phyloP scores from a whole-genome alignment of 371 early-diverging fungal species.

The Actinomortierella wolfii region DNA sequence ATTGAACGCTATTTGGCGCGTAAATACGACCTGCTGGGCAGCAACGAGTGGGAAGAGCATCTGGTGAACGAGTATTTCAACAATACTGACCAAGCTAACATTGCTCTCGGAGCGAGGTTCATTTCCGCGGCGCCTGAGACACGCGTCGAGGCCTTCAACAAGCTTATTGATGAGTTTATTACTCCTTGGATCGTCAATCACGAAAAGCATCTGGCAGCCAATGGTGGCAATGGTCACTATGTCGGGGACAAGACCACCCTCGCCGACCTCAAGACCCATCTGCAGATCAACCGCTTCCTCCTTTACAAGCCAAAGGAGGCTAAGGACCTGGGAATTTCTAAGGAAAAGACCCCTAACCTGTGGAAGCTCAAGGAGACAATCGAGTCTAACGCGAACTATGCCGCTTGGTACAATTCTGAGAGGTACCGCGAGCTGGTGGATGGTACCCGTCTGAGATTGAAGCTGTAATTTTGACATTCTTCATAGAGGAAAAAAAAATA shows the following conservation, averaged over 20 bases:
- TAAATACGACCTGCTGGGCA: conserved; percentile 36
- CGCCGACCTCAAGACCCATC: conserved; percentile 30
- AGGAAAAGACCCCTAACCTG: conserved; percentile 23
- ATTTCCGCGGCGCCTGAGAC: conserved; percentile 14
- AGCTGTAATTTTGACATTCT: too few relatives aligned
- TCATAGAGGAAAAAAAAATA: too few relatives aligned
- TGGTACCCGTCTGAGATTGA: too few relatives aligned
- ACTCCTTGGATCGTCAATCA: conserved; percentile 18
- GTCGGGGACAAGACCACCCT: conserved; percentile 11
- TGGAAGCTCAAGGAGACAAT: conserved; percentile 39
- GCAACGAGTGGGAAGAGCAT: conserved; percentile 24
- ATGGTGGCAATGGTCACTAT: conserved; percentile 35
- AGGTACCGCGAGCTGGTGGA: conserved; percentile 18
- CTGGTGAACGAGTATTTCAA: conserved; percentile 23
- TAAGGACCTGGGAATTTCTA: conserved; percentile 17
- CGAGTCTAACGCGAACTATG: conserved; percentile 9
- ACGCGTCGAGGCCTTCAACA: conserved; percentile 19
- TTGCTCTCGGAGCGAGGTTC: conserved; percentile 8
- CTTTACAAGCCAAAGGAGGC: conserved; percentile 18
- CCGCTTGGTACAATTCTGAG: conserved; percentile 9
- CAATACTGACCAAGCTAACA: conserved; percentile 11
- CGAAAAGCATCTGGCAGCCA: conserved; percentile 20
- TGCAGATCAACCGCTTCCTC: conserved; percentile 9
- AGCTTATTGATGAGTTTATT: conserved; percentile 12
- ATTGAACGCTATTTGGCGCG: conserved; percentile 52